Base-by-base conservation (phyloP, 257 asterid genomes). In the Mitragyna speciosa region DNA sequence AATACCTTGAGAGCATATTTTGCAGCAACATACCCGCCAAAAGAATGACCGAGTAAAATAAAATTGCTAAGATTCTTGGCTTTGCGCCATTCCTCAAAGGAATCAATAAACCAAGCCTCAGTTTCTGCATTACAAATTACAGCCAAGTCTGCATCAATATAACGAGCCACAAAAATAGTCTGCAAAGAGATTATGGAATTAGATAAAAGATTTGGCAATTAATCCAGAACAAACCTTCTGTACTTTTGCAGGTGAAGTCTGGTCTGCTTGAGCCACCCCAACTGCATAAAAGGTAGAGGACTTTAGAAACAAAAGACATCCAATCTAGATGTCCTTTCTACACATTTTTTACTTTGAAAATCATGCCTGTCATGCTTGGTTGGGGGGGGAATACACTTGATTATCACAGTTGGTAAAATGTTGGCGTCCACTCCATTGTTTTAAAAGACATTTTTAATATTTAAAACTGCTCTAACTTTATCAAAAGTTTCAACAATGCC, bases 261-360 rank as follows among this genome's bases (percentile, higher is more conserved):
- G 99, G 99, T 80, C 99, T 87, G 87, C 97, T 93, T 56, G 99
- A 95, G 86, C 98, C 99, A 80, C 99, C 99, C 99, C 99, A 95
- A 73, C 99, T 95, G 95, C 91, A 90, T 74, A 79, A 70, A 72
- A 30, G 24, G 72, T 8, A 65, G 24, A 69, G 14, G 43, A 58
- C 26, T 24, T 64, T 12, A 68, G 41, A 43, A 20, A 59, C 0
- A 39, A 12, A 58, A 12, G 30, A 41, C 7, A 36, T 3, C 12
- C 28, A 52, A 19, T 20, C 17, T 9, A 10, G 51, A 28, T 56
- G 9, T 7, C n/a, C 26, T 30, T 52, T 31, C 66, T 7, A 73
- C 65, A 31, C 11, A 52, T 19, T 73, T 54, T 31, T 73, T 17
- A 14, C 72, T 68, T 22, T 20, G 52, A 47, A 70, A 22, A 70